These are phyloP conservation scores for Ambrosia trifida DNA, from an alignment of 129 eudicot species.

Conservation along the genomic window DNA sequence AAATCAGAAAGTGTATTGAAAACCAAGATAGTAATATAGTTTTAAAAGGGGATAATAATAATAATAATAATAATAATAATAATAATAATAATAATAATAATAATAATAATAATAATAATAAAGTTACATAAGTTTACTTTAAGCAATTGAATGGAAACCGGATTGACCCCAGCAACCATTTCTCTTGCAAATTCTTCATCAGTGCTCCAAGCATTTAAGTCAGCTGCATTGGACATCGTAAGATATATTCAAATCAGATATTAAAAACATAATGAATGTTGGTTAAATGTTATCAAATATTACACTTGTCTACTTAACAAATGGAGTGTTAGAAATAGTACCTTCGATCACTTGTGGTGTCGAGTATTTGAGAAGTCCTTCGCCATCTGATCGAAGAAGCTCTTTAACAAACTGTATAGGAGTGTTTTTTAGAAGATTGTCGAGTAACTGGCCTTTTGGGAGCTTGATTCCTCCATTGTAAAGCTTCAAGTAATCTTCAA, in stretches of 20 bases:
- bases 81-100: not conserved
- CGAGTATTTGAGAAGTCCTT: conserved; percentile 41
- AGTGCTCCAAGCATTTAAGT: conserved; percentile 54
- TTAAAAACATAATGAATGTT: not conserved
- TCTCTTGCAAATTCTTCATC: conserved; percentile 71
- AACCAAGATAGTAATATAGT: not conserved
- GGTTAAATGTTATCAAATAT: not conserved
- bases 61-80: not conserved
- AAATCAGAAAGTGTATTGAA: not conserved
- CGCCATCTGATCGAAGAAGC: conserved; percentile 45
- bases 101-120: not conserved
- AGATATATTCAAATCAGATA: not conserved
- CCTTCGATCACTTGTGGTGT: conserved; percentile 51
- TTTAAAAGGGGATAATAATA: no score
- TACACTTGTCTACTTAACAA: not conserved
- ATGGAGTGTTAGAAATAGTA: conserved; percentile 1
- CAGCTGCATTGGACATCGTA: conserved; percentile 33
- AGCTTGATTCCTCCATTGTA: conserved; percentile 50
- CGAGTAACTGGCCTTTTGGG: conserved; percentile 28
- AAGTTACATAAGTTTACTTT: conserved; percentile 28
- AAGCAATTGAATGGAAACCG: conserved; percentile 47
- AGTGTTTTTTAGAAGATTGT: conserved; percentile 21
- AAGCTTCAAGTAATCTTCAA: conserved; percentile 43
- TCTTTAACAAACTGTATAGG: conserved; percentile 42
- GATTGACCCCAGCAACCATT: conserved; percentile 65